A percentile compares a stretch with the other conserved stretches of the same genome.
These are phyloP conservation scores for Lentinula raphanica DNA, from an alignment of 768 basidiomycete genomes.

Conservation along the genomic window DNA sequence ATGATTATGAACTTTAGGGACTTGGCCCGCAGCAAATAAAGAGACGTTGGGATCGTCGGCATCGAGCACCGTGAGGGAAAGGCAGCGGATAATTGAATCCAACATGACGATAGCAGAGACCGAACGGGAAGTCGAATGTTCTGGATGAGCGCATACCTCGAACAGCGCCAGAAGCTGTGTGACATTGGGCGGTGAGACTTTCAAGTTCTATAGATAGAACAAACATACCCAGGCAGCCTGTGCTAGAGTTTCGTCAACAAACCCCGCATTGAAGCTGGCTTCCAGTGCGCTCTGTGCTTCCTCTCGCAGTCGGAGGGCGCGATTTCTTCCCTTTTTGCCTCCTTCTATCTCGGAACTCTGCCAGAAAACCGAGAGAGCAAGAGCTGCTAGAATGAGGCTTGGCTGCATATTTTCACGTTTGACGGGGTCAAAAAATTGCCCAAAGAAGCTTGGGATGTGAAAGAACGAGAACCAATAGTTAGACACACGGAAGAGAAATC, in stretches of 20 bases:
- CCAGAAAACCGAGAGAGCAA: constrained; percentile 65
- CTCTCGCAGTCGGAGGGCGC: constrained; percentile 57
- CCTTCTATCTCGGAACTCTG: constrained; percentile 60
- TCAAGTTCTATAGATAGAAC: constrained; percentile 14
- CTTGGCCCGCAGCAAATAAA: constrained; percentile 42
- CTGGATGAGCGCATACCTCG: constrained; percentile 66
- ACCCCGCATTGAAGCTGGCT: constrained; percentile 62
- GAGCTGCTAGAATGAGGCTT: constrained; percentile 53
- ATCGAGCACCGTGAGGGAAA: constrained; percentile 58
- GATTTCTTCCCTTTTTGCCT: constrained; percentile 46
- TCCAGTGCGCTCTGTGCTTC: constrained; percentile 68
- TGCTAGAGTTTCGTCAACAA: constrained; percentile 69
- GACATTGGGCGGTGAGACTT: neutral
- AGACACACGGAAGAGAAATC: constrained; percentile 57
- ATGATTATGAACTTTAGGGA: constrained; percentile 35
- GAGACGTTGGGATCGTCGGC: constrained; percentile 47
- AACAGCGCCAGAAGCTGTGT: constrained; percentile 63
- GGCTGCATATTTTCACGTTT: constrained; percentile 59
- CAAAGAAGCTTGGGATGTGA: constrained; percentile 64
- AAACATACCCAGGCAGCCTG: constrained; percentile 72
- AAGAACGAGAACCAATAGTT: constrained; percentile 74
- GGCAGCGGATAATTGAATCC: constrained; percentile 61
- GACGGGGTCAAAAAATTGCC: constrained; percentile 49
- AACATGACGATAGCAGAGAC: constrained; percentile 55
- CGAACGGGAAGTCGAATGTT: constrained; percentile 48